Percentiles rank a stretch among this genome's conserved stretches.
Evolutionary conservation across 305 asterid genomes (phyloP).

Genomic region (Lippia alba): DNA sequence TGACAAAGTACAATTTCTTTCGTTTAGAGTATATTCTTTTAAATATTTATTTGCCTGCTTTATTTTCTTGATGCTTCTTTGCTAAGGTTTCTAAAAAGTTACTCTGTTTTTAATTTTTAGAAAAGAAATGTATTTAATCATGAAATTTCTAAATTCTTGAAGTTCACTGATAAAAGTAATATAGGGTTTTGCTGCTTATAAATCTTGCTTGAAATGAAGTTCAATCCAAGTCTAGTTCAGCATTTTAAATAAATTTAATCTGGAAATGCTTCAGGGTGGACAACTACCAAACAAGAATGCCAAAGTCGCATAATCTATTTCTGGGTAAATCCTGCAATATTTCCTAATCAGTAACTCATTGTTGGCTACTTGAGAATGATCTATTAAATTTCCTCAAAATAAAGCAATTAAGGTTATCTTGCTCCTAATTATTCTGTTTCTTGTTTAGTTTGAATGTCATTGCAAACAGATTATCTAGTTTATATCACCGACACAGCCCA

Average conservation of each 20-base stretch:
- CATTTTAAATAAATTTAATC: neutral
- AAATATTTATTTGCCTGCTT: constrained; percentile 9
- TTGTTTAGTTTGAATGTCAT: constrained; percentile 24
- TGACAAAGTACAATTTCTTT: constrained; percentile 68
- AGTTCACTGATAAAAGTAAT: neutral
- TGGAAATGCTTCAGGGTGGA: neutral
- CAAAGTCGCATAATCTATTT: neutral
- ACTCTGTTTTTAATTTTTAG: neutral
- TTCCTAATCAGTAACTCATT: too few species aligned
- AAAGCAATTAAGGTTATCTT: neutral
- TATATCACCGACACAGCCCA: constrained; percentile 14
- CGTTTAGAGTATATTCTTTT: constrained; percentile 7
- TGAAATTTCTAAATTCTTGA: neutral
- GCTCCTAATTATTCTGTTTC: constrained; percentile 11
- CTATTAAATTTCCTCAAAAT: neutral
- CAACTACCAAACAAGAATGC: constrained; percentile 1
- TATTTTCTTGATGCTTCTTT: constrained; percentile 15
- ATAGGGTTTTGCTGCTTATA: neutral
- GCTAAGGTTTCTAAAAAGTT: constrained; percentile 2
- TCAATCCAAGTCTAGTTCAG: neutral
- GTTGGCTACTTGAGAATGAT: neutral
- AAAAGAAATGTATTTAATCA: neutral
- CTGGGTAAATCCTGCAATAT: neutral
- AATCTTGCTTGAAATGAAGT: neutral
- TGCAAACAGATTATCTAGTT: neutral